Evolutionary conservation across 2,329 filamentous ascomycete genomes (phyloP).

Genomic region (Ascocoryne sarcoides): DNA sequence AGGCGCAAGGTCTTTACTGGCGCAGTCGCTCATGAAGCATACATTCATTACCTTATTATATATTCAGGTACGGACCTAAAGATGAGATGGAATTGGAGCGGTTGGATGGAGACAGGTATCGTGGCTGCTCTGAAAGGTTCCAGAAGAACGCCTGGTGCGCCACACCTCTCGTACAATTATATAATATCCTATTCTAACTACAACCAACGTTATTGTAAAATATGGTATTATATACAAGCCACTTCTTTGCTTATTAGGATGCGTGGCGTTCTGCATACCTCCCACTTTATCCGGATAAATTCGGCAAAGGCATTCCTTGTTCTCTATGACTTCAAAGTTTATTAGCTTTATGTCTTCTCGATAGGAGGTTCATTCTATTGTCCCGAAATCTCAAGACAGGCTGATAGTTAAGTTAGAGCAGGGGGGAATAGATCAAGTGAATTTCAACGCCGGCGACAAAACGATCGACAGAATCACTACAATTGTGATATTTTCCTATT

Average conservation of each 20-base stretch:
- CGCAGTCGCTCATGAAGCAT: conserved; percentile 8
- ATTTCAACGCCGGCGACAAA: not conserved
- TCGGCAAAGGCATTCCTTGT: conserved; percentile 2
- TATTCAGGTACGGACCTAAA: not conserved
- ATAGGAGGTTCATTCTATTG: conserved; percentile 4
- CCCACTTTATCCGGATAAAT: conserved; percentile 6
- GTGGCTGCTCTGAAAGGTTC: conserved; percentile 4
- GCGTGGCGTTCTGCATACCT: conserved; percentile 4
- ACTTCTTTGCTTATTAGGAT: conserved; percentile 4
- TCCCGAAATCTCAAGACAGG: conserved; percentile 6
- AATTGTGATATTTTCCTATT: conserved; percentile 4
- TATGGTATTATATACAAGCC: conserved; percentile 6
- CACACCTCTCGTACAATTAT: conserved; percentile 3
- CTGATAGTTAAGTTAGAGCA: conserved; percentile 4
- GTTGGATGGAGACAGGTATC: too few relatives aligned
- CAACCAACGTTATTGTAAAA: conserved; percentile 3
- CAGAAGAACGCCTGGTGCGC: conserved; percentile 3
- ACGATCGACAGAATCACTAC: conserved; percentile 2
- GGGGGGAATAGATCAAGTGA: conserved; percentile 1
- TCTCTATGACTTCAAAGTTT: conserved; percentile 5
- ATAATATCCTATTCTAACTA: conserved; percentile 2
- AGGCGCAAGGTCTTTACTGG: conserved; percentile 15
- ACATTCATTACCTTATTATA: conserved; percentile 1
- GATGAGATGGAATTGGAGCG: too few relatives aligned
- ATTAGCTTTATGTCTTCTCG: conserved; percentile 1